phyloP scores from a whole-genome alignment of 1,139 yeast genomes.

The Yamadazyma pseudoaaseri region DNA sequence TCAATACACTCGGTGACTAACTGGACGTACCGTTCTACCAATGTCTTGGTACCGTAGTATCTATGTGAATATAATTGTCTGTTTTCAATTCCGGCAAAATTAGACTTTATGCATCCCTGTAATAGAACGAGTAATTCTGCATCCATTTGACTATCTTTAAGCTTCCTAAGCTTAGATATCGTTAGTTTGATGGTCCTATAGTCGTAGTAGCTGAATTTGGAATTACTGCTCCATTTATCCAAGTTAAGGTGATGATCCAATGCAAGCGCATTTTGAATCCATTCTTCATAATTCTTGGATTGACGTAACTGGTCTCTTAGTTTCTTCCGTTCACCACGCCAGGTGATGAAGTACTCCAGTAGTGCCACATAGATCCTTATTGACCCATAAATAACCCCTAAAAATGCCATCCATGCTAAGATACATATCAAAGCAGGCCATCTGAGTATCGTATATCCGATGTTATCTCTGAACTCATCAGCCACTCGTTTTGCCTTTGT shows the following conservation, averaged over 20 bases:
- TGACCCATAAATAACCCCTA: slow-evolving; percentile 49
- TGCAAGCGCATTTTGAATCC: slow-evolving; percentile 57
- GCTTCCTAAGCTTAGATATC: slow-evolving; percentile 38
- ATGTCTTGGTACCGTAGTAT: slow-evolving; percentile 69
- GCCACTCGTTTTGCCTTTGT: slow-evolving; percentile 21
- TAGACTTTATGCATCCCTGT: slow-evolving; percentile 68
- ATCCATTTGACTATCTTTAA: slow-evolving; percentile 31
- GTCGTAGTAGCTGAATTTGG: slow-evolving; percentile 68
- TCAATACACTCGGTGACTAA: slow-evolving; percentile 53
- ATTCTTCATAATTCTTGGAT: slow-evolving; percentile 56
- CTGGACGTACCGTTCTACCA: slow-evolving; percentile 54
- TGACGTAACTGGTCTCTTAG: slow-evolving; percentile 50
- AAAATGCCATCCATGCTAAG: slow-evolving; percentile 50
- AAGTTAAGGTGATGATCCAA: slow-evolving; percentile 59
- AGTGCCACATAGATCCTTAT: slow-evolving; percentile 64
- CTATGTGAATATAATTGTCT: slow-evolving; percentile 70
- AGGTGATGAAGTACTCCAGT: slow-evolving; percentile 56
- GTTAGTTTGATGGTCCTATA: slow-evolving; percentile 57
- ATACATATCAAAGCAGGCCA: slow-evolving; percentile 64
- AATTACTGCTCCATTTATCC: slow-evolving; percentile 63
- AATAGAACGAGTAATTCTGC: slow-evolving; percentile 54
- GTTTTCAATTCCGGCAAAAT: slow-evolving; percentile 80
- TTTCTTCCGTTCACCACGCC: slow-evolving; percentile 57
- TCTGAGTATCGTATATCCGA: slow-evolving; percentile 54
- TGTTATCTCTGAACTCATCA: slow-evolving; percentile 46